Conservation (phyloP, 192 early-diverging fungal species). For the Pilobolus umbonatus region DNA sequence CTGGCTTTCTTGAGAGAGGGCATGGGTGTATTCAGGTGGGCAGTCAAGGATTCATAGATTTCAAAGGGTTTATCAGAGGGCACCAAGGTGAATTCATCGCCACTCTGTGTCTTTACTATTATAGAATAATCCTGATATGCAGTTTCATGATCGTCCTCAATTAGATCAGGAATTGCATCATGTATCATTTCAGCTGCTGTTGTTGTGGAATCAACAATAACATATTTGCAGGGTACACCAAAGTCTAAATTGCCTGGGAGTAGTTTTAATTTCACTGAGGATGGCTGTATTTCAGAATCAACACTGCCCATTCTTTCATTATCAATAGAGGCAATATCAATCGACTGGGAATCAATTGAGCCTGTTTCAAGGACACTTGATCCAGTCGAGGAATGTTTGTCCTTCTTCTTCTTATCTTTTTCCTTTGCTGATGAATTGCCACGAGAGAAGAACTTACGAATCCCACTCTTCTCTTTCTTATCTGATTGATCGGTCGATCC, state of each 20-base stretch:
- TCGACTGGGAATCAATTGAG: slow-evolving; percentile 31
- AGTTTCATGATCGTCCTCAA: slow-evolving; percentile 12
- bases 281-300: slow-evolving; percentile 4
- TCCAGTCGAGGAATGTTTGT: not conserved
- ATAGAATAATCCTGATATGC: slow-evolving; percentile 37
- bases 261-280: slow-evolving; percentile 31
- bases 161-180: slow-evolving; percentile 36
- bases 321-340: slow-evolving; percentile 10
- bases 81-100: slow-evolving; percentile 43
- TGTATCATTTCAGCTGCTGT: slow-evolving; percentile 40
- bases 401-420: slow-evolving; percentile 14
- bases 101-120: slow-evolving; percentile 43
- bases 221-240: slow-evolving; percentile 38
- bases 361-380: slow-evolving; percentile 13
- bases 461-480: slow-evolving; percentile 24
- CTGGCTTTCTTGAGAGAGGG: slow-evolving; percentile 40
- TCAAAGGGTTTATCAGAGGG: slow-evolving; percentile 49
- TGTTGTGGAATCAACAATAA: slow-evolving; percentile 35
- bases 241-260: slow-evolving; percentile 46
- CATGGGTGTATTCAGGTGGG: slow-evolving; percentile 45
- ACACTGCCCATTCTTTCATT: slow-evolving; percentile 17
- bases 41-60: slow-evolving; percentile 47
- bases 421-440: slow-evolving; percentile 16
- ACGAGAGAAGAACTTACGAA: slow-evolving; percentile 31
- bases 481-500: slow-evolving; percentile 9